Evolutionary conservation across 139 green algal genomes (phyloP).

Genomic region (Chlorella sp.): DNA sequence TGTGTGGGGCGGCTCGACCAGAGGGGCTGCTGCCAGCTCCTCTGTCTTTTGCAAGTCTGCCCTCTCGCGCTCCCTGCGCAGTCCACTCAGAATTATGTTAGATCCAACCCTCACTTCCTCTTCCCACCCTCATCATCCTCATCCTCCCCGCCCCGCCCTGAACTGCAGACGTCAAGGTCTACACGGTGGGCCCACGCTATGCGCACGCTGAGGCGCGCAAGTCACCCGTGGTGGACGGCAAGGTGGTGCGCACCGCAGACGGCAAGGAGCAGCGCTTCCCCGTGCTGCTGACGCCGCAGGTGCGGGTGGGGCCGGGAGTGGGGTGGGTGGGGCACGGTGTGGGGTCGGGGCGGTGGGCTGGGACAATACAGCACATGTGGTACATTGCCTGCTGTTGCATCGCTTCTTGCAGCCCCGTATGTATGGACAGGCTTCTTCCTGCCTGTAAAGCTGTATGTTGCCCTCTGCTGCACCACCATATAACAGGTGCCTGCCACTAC

Average conservation of each 20-base stretch:
- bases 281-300: constrained; percentile 89
- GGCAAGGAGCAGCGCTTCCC: constrained; percentile 94
- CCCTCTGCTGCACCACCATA: not conserved
- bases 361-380: not conserved
- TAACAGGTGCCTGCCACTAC: not conserved
- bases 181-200: constrained; percentile 93
- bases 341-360: too few relatives aligned
- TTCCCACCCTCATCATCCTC: not conserved
- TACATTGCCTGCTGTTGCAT: not conserved
- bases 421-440: not conserved
- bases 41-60: too few relatives aligned
- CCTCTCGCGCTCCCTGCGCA: not conserved
- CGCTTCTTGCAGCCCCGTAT: not conserved
- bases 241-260: constrained; percentile 84
- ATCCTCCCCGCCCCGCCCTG: not conserved
- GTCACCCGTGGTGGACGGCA: constrained; percentile 96
- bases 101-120: not conserved
- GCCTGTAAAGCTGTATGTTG: not conserved
- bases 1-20: too few relatives aligned
- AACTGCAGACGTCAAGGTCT: constrained; percentile 96
- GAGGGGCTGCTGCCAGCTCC: too few relatives aligned
- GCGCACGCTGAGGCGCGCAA: constrained; percentile 97
- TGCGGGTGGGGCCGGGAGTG: not conserved
- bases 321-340: not conserved
- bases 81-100: not conserved